Conservation (phyloP, 176 grass and related monocot species). For the Avena sativa region DNA sequence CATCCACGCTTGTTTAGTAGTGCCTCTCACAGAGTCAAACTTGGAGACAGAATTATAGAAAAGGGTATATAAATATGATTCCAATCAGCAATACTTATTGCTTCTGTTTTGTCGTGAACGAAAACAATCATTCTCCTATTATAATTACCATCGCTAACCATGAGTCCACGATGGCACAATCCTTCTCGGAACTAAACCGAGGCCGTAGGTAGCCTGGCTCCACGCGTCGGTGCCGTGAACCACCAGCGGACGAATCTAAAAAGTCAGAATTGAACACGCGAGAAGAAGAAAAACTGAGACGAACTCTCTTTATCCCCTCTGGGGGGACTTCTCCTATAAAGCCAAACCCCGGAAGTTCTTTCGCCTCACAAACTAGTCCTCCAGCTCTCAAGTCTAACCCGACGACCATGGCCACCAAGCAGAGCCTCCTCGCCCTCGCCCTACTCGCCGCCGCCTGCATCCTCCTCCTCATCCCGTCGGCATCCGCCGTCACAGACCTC, state of each 20-base stretch:
- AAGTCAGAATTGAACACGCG: slow-evolving; percentile 10
- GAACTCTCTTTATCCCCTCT: neutral
- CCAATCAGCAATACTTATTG: too few relatives aligned
- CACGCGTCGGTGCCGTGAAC: slow-evolving; percentile 46
- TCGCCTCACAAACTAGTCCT: slow-evolving; percentile 42
- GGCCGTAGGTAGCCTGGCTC: slow-evolving; percentile 41
- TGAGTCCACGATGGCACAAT: too few relatives aligned
- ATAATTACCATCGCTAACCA: too few relatives aligned
- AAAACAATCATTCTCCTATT: too few relatives aligned
- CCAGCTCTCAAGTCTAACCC: neutral
- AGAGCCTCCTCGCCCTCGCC: slow-evolving; percentile 6
- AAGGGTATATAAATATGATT: too few relatives aligned
- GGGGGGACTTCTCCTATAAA: slow-evolving; percentile 7
- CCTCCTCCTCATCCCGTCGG: slow-evolving; percentile 39
- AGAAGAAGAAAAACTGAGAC: neutral
- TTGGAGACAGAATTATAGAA: too few relatives aligned
- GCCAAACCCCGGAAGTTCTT: neutral
- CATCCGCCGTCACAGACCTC: slow-evolving; percentile 41
- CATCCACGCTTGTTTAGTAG: too few relatives aligned
- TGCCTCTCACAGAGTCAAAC: too few relatives aligned
- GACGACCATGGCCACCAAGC: slow-evolving; percentile 48
- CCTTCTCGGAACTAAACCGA: neutral
- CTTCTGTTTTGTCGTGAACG: too few relatives aligned
- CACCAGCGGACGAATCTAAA: neutral
- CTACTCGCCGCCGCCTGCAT: slow-evolving; percentile 32